Percentiles rank a stretch among this genome's conserved stretches.
These are phyloP conservation scores for Populus pruinosa DNA, from an alignment of 345 rosid species.

Conservation along the genomic window DNA sequence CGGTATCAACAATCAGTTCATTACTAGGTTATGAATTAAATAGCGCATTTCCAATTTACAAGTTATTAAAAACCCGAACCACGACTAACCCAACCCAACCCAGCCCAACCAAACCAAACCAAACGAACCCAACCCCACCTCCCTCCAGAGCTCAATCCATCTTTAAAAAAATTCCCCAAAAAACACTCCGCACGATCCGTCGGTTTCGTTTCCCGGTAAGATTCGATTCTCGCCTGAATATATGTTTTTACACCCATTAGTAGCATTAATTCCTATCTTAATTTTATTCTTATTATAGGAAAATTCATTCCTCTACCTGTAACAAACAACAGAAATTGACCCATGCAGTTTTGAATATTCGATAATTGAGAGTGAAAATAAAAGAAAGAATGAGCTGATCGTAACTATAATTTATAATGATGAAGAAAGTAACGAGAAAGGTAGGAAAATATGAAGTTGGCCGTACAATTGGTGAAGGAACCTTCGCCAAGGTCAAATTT, in stretches of 20 bases:
- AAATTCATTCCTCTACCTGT: background rate
- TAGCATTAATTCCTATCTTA: background rate
- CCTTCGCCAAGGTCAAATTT: constrained; percentile 93
- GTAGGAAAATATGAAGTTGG: constrained; percentile 86
- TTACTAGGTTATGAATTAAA: too few relatives aligned
- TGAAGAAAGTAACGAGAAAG: constrained; percentile 44
- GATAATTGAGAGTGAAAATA: background rate
- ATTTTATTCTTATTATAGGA: background rate
- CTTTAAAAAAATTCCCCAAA: too few relatives aligned
- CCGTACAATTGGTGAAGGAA: constrained; percentile 85
- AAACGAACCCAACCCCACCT: too few relatives aligned
- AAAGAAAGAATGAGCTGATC: background rate
- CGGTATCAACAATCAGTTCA: too few relatives aligned
- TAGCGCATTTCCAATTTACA: too few relatives aligned
- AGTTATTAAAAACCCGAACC: too few relatives aligned
- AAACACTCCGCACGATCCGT: too few relatives aligned
- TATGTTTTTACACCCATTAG: background rate
- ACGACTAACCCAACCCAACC: too few relatives aligned
- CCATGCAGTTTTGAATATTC: background rate
- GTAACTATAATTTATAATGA: constrained; percentile 3
- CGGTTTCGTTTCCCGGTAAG: too few relatives aligned
- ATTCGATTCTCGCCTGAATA: background rate
- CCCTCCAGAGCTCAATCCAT: too few relatives aligned
- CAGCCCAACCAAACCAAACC: too few relatives aligned
- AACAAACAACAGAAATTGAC: background rate